phyloP scores from a whole-genome alignment of 495 filamentous ascomycete species.

The Penicillium coffeae region DNA sequence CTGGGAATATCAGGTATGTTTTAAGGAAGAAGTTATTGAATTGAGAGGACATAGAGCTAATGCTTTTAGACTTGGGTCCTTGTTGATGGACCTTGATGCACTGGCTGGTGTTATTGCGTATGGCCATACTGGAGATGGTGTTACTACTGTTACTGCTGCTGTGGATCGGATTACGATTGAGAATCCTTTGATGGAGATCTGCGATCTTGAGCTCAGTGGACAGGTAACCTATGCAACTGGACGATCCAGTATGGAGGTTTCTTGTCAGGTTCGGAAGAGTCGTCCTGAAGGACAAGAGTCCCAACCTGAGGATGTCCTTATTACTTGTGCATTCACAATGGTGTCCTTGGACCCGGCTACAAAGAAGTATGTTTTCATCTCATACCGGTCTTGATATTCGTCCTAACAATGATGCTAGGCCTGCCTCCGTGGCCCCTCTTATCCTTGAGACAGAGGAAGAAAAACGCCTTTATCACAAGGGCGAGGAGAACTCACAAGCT shows the following conservation, averaged over 20 bases:
- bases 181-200: slow-evolving; percentile 69
- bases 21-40: neutral
- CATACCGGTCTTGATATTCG: neutral
- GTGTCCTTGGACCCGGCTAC: slow-evolving; percentile 71
- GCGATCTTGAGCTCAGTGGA: slow-evolving; percentile 75
- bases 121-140: slow-evolving; percentile 73
- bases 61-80: slow-evolving; percentile 53
- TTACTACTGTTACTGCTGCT: slow-evolving; percentile 78
- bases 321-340: slow-evolving; percentile 85
- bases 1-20: slow-evolving; percentile 57
- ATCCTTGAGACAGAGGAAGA: slow-evolving; percentile 68
- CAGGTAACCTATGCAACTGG: slow-evolving; percentile 80
- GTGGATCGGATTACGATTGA: slow-evolving; percentile 77
- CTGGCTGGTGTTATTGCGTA: slow-evolving; percentile 76
- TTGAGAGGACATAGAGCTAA: slow-evolving; percentile 2
- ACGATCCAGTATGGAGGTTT: slow-evolving; percentile 76
- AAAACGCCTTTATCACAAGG: slow-evolving; percentile 59
- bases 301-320: slow-evolving; percentile 65
- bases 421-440: slow-evolving; percentile 56
- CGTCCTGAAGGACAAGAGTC: slow-evolving; percentile 52
- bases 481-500: slow-evolving; percentile 69
- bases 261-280: slow-evolving; percentile 67
- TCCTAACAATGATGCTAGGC: slow-evolving; percentile 30
- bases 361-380: slow-evolving; percentile 53
- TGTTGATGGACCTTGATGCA: slow-evolving; percentile 82